These are phyloP conservation scores for Anethum foeniculum DNA, from an alignment of 140 eudicot genomes.

Conservation along the genomic window DNA sequence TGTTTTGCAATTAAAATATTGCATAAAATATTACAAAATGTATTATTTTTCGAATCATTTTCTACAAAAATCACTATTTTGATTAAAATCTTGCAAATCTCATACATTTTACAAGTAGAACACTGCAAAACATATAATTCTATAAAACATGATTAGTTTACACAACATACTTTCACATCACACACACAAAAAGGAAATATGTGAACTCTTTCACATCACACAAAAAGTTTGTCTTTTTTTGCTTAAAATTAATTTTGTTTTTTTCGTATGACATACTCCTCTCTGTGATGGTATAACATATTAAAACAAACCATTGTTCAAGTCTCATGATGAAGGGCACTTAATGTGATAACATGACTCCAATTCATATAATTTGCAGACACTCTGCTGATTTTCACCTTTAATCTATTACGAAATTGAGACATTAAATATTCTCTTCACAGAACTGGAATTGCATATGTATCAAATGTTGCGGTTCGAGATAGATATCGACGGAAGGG, in stretches of 20 bases:
- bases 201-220: not conserved
- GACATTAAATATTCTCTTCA: not conserved
- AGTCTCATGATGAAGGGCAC: not conserved
- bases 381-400: not conserved
- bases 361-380: not conserved
- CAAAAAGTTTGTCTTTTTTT: not conserved
- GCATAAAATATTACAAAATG: too few relatives aligned
- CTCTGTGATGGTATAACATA: not conserved
- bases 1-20: too few relatives aligned
- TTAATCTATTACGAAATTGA: not conserved
- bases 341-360: not conserved
- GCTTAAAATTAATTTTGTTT: not conserved
- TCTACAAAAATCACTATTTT: too few relatives aligned
- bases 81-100: too few relatives aligned
- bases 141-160: too few relatives aligned
- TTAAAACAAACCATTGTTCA: not conserved
- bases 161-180: too few relatives aligned
- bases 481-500: conserved; percentile 77
- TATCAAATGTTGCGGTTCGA: conserved; percentile 90
- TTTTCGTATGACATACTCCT: not conserved
- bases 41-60: too few relatives aligned
- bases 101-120: too few relatives aligned
- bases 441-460: conserved; percentile 84
- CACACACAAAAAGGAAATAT: too few relatives aligned
- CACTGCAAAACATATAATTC: too few relatives aligned